Base-by-base conservation (phyloP, 805 yeast species). In the Nakazawaea sp. region DNA sequence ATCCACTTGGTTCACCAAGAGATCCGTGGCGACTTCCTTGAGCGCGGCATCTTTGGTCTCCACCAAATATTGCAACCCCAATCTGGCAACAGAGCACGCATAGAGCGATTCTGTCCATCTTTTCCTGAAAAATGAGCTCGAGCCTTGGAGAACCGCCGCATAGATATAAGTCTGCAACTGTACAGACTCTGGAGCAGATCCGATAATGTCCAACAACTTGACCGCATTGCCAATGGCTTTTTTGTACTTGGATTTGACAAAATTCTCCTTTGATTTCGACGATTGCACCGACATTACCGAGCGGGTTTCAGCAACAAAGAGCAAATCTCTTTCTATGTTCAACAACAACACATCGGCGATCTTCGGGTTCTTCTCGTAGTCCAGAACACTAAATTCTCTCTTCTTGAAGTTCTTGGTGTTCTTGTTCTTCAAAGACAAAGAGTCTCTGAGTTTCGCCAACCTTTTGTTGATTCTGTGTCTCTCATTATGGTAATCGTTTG, bases 291-390 rank as follows among this genome's bases (percentile, higher is more conserved):
- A 85, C 43, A 75, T 56, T 33, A 69, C 56, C 9, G 70, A 59
- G 42, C 73, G 72, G 36, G 78, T 65, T 55, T 81, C 88, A 54
- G 76, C 68, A 1, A 89, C 81, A 47, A 70, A 74, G 21, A 86
- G 66, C 52, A 78, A 62, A 47, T 86, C 84, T 52, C 96, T 72
- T 57, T 92, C 97, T 1, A 82, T 78, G n/a, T 71, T 69, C 40
- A 76, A 63, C 18, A 88, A 61, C n/a, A 76, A 56, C 18, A 87
- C 58, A 27, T 68, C 64, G 24, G 80, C 90, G 51, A 61, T 75
- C 43, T 69, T 61, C 10, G 57, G 54, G 47, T 84, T 75, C 16
- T 55, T 43, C 4, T 59, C 66, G 45, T 79, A 79, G 40, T 75
- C 71, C 6, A 66, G 76, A 0, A 59, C 39, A 2, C 66, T 49